phyloP scores from a whole-genome alignment of 305 asterid genomes.

The Euphrasia arctica region DNA sequence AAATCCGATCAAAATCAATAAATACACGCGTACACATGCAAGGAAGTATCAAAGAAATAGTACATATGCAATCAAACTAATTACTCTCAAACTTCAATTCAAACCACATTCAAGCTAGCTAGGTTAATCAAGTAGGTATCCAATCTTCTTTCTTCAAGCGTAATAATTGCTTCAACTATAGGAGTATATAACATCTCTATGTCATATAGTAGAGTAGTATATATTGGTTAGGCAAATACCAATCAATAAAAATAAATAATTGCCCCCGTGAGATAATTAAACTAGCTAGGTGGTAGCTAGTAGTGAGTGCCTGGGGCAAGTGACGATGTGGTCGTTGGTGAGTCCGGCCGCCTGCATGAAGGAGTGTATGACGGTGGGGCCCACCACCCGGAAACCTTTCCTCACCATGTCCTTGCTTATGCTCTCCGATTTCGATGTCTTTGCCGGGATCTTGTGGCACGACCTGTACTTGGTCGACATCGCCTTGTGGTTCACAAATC shows the following conservation, averaged over 20 bases:
- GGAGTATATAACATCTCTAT: no score
- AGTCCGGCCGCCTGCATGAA: constrained; percentile 91
- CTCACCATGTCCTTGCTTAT: constrained; percentile 85
- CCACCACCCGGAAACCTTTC: constrained; percentile 73
- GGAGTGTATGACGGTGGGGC: constrained; percentile 75
- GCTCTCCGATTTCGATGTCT: constrained; percentile 80
- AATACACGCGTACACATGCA: no score
- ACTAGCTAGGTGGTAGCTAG: constrained; percentile 13
- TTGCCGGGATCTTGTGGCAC: constrained; percentile 70
- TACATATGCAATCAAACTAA: background rate
- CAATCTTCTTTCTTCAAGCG: background rate
- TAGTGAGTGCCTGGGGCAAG: constrained; percentile 64
- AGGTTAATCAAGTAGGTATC: background rate
- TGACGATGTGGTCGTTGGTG: constrained; percentile 71
- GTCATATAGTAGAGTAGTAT: background rate
- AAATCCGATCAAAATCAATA: no score
- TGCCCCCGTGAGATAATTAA: background rate
- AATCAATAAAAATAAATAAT: no score
- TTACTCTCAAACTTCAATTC: background rate
- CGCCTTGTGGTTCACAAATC: constrained; percentile 64
- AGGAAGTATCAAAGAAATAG: no score
- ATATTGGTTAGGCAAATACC: background rate
- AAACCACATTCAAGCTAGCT: background rate
- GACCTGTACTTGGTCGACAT: constrained; percentile 53
- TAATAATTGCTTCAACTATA: background rate